These are phyloP conservation scores for Podaxis pistillaris DNA, from an alignment of 768 basidiomycete genomes.

Conservation along the genomic window DNA sequence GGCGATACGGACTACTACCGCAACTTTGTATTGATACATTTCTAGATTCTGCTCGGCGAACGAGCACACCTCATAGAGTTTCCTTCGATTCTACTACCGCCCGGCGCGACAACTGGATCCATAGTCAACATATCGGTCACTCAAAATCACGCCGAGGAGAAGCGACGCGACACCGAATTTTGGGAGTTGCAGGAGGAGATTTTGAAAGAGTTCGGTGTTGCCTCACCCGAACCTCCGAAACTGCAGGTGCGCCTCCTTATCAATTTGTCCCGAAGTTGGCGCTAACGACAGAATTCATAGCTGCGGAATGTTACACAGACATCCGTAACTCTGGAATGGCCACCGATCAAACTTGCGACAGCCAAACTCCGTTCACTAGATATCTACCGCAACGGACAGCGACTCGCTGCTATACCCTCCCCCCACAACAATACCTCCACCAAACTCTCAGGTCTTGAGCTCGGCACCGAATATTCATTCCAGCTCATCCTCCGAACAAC, in stretches of 20 bases:
- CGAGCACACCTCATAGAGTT: conserved; percentile 97
- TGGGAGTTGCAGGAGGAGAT: conserved; percentile 84
- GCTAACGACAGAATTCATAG: conserved; percentile 31
- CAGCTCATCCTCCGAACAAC: conserved; percentile 92
- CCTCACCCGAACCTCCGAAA: conserved; percentile 67
- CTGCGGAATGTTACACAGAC: conserved; percentile 96
- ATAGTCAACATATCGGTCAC: conserved; percentile 97
- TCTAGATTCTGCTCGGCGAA: conserved; percentile 87
- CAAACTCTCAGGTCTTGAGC: conserved; percentile 78
- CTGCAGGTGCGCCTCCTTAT: conserved; percentile 53
- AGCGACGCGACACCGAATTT: conserved; percentile 78
- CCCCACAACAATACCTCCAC: conserved; percentile 84
- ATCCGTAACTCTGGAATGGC: conserved; percentile 96
- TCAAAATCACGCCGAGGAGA: conserved; percentile 83
- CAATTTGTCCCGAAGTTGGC: background rate
- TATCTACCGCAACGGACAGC: conserved; percentile 89
- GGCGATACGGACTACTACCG: background rate
- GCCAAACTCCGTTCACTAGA: conserved; percentile 86
- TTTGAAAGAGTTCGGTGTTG: conserved; percentile 65
- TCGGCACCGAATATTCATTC: conserved; percentile 88
- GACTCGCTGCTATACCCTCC: conserved; percentile 83
- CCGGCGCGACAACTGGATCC: conserved; percentile 89
- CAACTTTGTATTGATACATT: background rate
- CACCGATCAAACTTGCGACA: conserved; percentile 76
- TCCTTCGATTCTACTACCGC: conserved; percentile 91